These are phyloP conservation scores for Gloeostereum incarnatum DNA, from an alignment of 768 basidiomycete genomes.

Conservation along the genomic window DNA sequence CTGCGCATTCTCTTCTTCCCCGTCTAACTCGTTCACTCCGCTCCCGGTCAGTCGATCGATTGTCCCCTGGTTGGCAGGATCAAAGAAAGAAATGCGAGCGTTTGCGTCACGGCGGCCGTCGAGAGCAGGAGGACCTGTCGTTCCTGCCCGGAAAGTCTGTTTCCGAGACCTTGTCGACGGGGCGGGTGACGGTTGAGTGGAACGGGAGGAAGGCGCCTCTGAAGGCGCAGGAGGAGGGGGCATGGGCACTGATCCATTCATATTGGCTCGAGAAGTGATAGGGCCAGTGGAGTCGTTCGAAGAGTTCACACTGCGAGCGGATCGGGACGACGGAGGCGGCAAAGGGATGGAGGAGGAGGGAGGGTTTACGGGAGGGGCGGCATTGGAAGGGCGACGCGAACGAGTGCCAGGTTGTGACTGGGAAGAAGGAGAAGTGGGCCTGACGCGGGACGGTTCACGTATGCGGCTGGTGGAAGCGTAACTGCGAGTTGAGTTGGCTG, in stretches of 20 bases:
- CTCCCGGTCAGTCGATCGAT: slow-evolving; percentile 62
- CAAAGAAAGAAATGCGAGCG: slow-evolving; percentile 74
- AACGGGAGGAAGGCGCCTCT: slow-evolving; percentile 12
- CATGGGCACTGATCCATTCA: slow-evolving; percentile 11
- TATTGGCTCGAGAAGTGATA: slow-evolving; percentile 7
- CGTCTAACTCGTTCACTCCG: slow-evolving; percentile 40
- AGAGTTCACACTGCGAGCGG: slow-evolving; percentile 2
- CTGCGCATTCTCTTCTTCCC: slow-evolving; percentile 66
- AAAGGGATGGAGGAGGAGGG: slow-evolving; percentile 13
- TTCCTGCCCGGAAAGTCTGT: slow-evolving; percentile 16
- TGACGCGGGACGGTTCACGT: slow-evolving; percentile 15
- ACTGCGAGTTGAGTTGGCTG: slow-evolving; percentile 20
- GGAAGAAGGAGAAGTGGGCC: slow-evolving; percentile 13
- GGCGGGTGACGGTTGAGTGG: slow-evolving; percentile 6
- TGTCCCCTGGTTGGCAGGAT: slow-evolving; percentile 65
- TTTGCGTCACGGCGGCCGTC: slow-evolving; percentile 49
- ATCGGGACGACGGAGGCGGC: slow-evolving; percentile 8
- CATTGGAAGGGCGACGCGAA: slow-evolving; percentile 34
- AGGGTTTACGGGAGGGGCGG: slow-evolving; percentile 18
- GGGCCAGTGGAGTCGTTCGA: slow-evolving; percentile 8
- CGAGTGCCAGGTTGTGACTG: slow-evolving; percentile 6
- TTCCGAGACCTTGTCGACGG: slow-evolving; percentile 13
- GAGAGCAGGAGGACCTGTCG: slow-evolving; percentile 21
- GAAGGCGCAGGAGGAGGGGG: slow-evolving; percentile 17
- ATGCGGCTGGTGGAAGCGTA: slow-evolving; percentile 7